phyloP scores from a whole-genome alignment of 2,329 filamentous ascomycete species.

The Hortaea werneckii region DNA sequence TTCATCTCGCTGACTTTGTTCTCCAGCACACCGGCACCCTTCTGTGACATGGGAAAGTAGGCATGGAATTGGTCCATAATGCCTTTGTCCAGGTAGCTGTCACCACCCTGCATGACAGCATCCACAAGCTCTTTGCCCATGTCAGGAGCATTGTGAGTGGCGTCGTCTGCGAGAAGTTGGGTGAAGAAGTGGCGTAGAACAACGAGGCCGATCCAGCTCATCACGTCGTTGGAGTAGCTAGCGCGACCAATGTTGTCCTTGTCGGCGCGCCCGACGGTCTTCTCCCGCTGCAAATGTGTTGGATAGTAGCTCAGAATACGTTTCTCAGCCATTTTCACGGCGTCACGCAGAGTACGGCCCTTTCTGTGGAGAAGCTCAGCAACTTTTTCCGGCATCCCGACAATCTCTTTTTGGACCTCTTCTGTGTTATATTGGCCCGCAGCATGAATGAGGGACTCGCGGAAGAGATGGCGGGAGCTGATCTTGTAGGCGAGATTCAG shows the following conservation, averaged over 20 bases:
- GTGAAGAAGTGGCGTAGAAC: conserved; percentile 40
- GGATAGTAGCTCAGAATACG: conserved; percentile 29
- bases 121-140: conserved; percentile 39
- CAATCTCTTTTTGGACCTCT: conserved; percentile 12
- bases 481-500: conserved; percentile 36
- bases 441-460: conserved; percentile 36
- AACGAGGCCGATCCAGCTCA: conserved; percentile 41
- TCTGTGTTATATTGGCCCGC: conserved; percentile 30
- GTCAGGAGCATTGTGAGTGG: conserved; percentile 31
- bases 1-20: conserved; percentile 34
- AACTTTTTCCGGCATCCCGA: conserved; percentile 14
- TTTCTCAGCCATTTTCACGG: conserved; percentile 18
- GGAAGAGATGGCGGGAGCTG: conserved; percentile 35
- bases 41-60: conserved; percentile 34
- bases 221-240: conserved; percentile 38
- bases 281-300: conserved; percentile 15
- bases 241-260: conserved; percentile 29
- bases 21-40: conserved; percentile 33
- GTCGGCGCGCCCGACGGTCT: conserved; percentile 18
- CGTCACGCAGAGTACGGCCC: conserved; percentile 18
- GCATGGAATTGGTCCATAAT: conserved; percentile 29
- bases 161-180: conserved; percentile 30
- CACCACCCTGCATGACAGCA: conserved; percentile 29
- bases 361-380: conserved; percentile 22
- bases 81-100: conserved; percentile 35